Conservation (phyloP, 2,329 filamentous ascomycete species). For the Pseudogymnoascus sp. region DNA sequence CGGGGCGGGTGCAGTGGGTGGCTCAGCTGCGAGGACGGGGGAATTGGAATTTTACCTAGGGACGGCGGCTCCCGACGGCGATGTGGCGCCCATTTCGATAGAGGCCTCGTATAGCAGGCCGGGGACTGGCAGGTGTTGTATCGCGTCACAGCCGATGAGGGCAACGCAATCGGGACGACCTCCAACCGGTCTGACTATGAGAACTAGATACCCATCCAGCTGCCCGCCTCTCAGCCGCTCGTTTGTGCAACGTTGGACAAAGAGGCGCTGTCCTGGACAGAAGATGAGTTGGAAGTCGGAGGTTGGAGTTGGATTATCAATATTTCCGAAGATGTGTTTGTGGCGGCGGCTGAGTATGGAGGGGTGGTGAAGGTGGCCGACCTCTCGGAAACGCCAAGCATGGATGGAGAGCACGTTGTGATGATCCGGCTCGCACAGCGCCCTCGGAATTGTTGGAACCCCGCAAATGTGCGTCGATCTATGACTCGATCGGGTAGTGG, state of each 20-base stretch:
- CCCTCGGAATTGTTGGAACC: background rate
- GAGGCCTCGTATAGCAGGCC: background rate
- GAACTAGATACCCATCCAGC: background rate
- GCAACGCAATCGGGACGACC: background rate
- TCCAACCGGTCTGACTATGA: background rate
- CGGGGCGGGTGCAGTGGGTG: background rate
- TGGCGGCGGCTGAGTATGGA: background rate
- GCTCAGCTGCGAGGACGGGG: no score
- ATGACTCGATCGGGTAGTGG: background rate
- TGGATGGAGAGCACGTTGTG: background rate
- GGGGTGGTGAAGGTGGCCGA: background rate
- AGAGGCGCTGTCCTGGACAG: background rate
- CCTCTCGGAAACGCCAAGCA: background rate
- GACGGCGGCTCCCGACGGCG: background rate
- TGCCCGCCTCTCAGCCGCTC: background rate
- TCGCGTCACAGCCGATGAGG: background rate
- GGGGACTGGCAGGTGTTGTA: background rate
- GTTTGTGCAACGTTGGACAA: background rate
- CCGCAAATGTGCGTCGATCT: background rate
- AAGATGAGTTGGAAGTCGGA: background rate
- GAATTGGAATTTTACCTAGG: background rate
- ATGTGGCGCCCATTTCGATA: background rate
- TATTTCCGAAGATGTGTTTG: background rate
- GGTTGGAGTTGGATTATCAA: no score
- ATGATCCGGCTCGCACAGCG: slow-evolving; percentile 1